Evolutionary conservation across 768 basidiomycete species (phyloP).

Genomic region (Tricholoma saponaceum): DNA sequence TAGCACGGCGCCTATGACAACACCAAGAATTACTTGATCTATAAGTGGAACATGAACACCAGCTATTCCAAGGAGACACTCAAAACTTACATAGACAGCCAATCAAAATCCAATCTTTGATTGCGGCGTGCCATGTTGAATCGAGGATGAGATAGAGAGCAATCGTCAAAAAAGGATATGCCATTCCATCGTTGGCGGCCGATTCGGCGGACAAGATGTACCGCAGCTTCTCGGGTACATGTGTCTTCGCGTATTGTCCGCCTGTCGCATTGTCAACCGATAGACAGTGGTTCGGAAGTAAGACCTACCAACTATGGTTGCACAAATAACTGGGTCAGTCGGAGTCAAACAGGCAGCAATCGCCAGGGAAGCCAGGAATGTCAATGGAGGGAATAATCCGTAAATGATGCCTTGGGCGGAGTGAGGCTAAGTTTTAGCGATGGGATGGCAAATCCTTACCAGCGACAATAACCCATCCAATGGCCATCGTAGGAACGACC

Average conservation of each 20-base stretch:
- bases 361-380: slow-evolving; percentile 73
- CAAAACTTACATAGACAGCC: slow-evolving; percentile 69
- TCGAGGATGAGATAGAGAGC: slow-evolving; percentile 85
- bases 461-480: slow-evolving; percentile 78
- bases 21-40: slow-evolving; percentile 84
- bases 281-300: background rate
- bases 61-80: background rate
- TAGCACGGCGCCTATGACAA: slow-evolving; percentile 54
- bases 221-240: slow-evolving; percentile 74
- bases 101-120: slow-evolving; percentile 83
- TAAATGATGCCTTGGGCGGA: slow-evolving; percentile 56
- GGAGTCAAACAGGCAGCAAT: slow-evolving; percentile 90
- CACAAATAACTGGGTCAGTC: slow-evolving; percentile 93
- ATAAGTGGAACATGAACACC: background rate
- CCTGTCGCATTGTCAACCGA: slow-evolving; percentile 31
- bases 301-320: slow-evolving; percentile 65
- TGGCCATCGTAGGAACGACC: slow-evolving; percentile 82
- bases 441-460: slow-evolving; percentile 30
- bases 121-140: slow-evolving; percentile 51
- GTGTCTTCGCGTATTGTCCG: slow-evolving; percentile 62
- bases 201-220: slow-evolving; percentile 84
- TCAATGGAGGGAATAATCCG: slow-evolving; percentile 66
- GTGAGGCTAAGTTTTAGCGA: background rate
- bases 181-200: slow-evolving; percentile 93
- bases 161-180: slow-evolving; percentile 87